Evolutionary conservation across 805 yeast species (phyloP), one percentile per base, ranked within the genome.

Genomic region (Candida sanyiensis): DNA sequence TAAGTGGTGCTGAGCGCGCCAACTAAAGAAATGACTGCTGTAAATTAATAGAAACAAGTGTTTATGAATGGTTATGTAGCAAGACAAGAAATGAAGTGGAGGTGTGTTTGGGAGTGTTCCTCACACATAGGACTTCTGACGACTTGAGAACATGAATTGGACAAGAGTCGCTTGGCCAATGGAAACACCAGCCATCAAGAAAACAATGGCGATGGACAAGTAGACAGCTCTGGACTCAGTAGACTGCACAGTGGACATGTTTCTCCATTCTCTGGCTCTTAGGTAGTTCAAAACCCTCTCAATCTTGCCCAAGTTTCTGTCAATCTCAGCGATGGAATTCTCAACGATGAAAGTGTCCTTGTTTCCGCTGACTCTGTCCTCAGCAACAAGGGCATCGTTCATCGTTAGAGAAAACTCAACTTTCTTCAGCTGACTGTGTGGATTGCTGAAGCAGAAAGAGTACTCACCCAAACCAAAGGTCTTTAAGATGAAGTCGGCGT

Each of bases 211-310:
- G 38, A 84, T 63, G 33, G 89, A 78, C 55, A 84, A 75, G 74
- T 81, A 85, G 57, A 83, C 80, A 43, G 86, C 73, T 57, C 95
- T 77, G 15, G 80, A 66, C 54, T 81, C 85, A 23, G 95, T 86
- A 36, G 86, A 76, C 60, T 71, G 70, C 46, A 86, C 96, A 30
- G 96, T 86, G 36, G 90, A 83, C 75, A 88, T 93, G 66, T 93
- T 93, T 70, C 99, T 80, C 76, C 86, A 83, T 69, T 89, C 95
- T 69, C 99, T 83, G 13, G 97, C 88, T 70, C 88, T 87, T 67
- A 90, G 79, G 63, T 93, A 87, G 56, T 83, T 86, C 63, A 90
- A 67, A 63, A 76, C 65, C 56, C 72, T 73, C 48, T 66, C 70
- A 46, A 77, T 71, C 45, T 73, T 77, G 49, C 72, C 75, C 54